phyloP scores from a whole-genome alignment of 768 basidiomycete species.

The Boletus pseudopeckii region DNA sequence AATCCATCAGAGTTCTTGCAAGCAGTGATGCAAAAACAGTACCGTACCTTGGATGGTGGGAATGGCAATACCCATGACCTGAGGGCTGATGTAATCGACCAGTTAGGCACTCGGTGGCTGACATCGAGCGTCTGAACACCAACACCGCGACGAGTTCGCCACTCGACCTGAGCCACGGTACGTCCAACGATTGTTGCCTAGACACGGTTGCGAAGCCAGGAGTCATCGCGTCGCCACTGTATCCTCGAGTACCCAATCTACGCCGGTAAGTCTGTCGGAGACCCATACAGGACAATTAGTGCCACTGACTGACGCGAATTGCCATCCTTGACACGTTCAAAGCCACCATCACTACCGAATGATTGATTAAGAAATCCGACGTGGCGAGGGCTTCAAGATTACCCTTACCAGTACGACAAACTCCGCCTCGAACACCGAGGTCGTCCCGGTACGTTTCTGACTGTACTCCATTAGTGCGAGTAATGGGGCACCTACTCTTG shows the following conservation, averaged over 20 bases:
- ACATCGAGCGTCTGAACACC: too few species aligned
- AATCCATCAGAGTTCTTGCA: neutral
- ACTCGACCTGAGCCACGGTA: neutral
- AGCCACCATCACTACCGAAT: neutral
- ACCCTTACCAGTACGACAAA: neutral
- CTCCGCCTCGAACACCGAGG: neutral
- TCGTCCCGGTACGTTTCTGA: neutral
- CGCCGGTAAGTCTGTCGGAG: neutral
- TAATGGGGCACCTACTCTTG: neutral
- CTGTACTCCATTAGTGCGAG: neutral
- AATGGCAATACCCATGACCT: neutral
- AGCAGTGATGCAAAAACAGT: neutral
- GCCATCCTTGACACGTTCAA: neutral
- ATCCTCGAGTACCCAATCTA: neutral
- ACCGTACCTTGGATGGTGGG: neutral
- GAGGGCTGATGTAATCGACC: constrained; percentile 8
- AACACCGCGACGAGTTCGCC: neutral
- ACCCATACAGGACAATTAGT: neutral
- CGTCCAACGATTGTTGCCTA: neutral
- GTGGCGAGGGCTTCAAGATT: neutral
- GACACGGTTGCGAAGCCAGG: neutral
- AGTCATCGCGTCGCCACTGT: neutral
- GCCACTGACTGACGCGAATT: neutral
- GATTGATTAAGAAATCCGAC: neutral
- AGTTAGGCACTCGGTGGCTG: neutral